phyloP scores from a whole-genome alignment of 139 green algal genomes.

The Chlamydomonas applanata region DNA sequence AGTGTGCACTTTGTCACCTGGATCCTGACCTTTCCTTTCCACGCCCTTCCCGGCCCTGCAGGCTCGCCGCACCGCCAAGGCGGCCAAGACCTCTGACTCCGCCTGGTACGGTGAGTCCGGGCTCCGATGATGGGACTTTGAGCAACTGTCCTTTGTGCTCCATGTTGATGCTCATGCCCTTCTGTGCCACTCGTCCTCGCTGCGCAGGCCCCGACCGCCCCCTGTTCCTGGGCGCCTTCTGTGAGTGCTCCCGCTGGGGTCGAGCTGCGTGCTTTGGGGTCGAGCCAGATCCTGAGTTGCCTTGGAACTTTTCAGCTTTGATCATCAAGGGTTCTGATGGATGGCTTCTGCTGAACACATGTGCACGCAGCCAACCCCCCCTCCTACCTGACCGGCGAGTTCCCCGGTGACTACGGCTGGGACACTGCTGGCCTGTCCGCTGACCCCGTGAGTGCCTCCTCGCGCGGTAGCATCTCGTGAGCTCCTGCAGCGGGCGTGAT shows the following conservation, averaged over 20 bases:
- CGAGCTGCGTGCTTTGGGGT: not conserved
- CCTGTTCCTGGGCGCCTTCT: constrained; percentile 85
- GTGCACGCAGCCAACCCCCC: constrained; percentile 22
- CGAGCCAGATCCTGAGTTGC: not conserved
- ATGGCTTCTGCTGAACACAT: not conserved
- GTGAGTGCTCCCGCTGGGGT: constrained; percentile 27
- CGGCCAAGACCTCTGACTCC: constrained; percentile 27
- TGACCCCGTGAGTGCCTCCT: constrained; percentile 74
- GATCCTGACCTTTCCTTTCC: no score
- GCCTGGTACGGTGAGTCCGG: not conserved
- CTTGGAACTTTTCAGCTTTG: not conserved
- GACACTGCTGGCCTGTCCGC: constrained; percentile 92
- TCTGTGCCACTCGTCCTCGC: no score
- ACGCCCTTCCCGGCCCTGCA: not conserved
- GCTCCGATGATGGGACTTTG: constrained; percentile 6
- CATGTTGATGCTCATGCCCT: not conserved
- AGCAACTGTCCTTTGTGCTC: not conserved
- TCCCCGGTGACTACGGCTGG: constrained; percentile 92
- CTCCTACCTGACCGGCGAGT: constrained; percentile 84
- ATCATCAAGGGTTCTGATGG: no score
- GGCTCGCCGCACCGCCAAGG: constrained; percentile 31
- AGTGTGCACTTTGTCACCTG: no score
- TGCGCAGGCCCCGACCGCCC: constrained; percentile 74
- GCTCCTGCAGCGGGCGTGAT: no score
- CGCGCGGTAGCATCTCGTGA: not conserved